These are phyloP conservation scores for Quercus lobata DNA, from an alignment of 331 rosid species.

Conservation along the genomic window DNA sequence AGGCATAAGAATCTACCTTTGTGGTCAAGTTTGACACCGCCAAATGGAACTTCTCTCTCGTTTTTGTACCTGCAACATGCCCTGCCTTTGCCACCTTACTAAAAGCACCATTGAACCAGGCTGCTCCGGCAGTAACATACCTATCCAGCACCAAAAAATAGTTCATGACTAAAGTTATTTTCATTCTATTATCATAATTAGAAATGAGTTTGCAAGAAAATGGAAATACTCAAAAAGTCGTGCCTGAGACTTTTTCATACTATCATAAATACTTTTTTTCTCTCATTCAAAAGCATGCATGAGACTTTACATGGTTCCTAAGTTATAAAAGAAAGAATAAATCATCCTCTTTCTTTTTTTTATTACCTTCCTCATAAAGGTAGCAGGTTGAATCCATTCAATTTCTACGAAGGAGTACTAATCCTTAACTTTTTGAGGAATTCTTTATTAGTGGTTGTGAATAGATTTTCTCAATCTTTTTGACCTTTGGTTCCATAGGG, in stretches of 20 bases:
- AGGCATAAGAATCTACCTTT: constrained; percentile 47
- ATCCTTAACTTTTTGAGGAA: too few species aligned
- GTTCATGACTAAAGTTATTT: constrained; percentile 13
- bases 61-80: constrained; percentile 77
- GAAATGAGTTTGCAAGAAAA: not conserved
- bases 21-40: constrained; percentile 80
- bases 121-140: constrained; percentile 76
- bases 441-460: too few species aligned
- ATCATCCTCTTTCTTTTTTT: too few species aligned
- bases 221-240: not conserved
- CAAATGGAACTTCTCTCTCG: constrained; percentile 77
- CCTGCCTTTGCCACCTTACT: constrained; percentile 84
- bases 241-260: not conserved
- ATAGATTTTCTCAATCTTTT: too few species aligned
- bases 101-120: constrained; percentile 95
- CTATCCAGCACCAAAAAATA: constrained; percentile 32
- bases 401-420: too few species aligned
- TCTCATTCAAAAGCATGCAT: too few species aligned
- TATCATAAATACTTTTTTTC: too few species aligned
- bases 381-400: too few species aligned
- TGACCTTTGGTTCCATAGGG: too few species aligned
- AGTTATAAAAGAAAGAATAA: too few species aligned
- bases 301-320: too few species aligned
- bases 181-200: constrained; percentile 14
- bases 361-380: too few species aligned